Evolutionary conservation across 2,329 filamentous ascomycete genomes (phyloP), one percentile per base, ranked within the genome.

Genomic region (Corynespora cassiicola): DNA sequence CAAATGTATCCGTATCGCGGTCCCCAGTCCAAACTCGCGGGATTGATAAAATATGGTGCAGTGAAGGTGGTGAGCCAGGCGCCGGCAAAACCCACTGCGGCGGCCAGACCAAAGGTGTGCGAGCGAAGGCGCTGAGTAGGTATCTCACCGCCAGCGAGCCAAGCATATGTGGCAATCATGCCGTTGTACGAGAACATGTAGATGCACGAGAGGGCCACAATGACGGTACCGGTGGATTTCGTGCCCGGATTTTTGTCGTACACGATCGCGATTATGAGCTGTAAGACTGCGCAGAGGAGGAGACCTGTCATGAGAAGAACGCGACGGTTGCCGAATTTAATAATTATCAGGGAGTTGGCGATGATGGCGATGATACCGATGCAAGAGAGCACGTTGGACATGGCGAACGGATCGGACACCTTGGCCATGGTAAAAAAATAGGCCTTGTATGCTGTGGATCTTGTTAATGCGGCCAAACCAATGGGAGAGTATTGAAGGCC

Each of bases 351-450:
- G 8, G 75, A 63, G 21, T 81, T 79, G n/a, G 78, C 78, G 31
- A 81, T 69, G 17, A 74, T 76, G 24, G 77, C 77, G n/a, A 77
- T 54, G 12, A 81, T 78, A 11, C 79, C 78, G 31, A 81, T 72
- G 6, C 72, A 73, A 19, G 69, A 75, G 10, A 82, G 69, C 29
- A 82, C 78, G 54, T 79, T 80, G 10, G 74, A 69, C 62, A 81
- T 82, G 51, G 76, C 74, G 54, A 82, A 82, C 7, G 79, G 72
- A 31, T 77, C 71, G 21, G 75, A 70, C 4, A 82, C 76, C 29
- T 75, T 70, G 22, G 79, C 78, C 75, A 82, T 81, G 51, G 77
- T 72, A 56, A 83, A 80, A 69, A 82, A 82, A 58, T 82, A 83
- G 2, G 79, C 81, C 52, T 63, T 64, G 44, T 58, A 65, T 28